Conservation (phyloP, 768 basidiomycete genomes). For the Russula sp. region DNA sequence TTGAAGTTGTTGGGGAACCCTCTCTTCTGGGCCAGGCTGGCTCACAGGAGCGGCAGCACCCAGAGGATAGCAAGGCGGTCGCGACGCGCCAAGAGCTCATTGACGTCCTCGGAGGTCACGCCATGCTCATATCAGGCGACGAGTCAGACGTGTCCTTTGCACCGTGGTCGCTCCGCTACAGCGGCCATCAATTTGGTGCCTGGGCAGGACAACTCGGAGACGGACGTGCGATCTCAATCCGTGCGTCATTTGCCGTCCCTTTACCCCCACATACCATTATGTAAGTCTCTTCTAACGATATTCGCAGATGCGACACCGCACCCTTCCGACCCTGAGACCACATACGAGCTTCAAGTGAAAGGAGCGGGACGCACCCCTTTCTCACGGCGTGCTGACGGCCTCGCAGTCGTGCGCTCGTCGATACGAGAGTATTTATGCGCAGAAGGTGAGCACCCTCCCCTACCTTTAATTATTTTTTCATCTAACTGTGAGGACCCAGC, state of each 20-base stretch:
- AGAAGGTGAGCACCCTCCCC: slow-evolving; percentile 54
- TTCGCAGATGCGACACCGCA: slow-evolving; percentile 70
- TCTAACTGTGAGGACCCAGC: slow-evolving; percentile 33
- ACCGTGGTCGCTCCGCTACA: slow-evolving; percentile 86
- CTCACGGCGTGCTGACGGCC: slow-evolving; percentile 85
- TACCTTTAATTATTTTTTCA: background rate
- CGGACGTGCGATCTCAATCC: slow-evolving; percentile 87
- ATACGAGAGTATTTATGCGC: slow-evolving; percentile 91
- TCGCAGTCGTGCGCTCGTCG: slow-evolving; percentile 92
- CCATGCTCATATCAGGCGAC: slow-evolving; percentile 51
- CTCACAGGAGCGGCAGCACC: slow-evolving; percentile 27
- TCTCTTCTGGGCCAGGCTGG: slow-evolving; percentile 35
- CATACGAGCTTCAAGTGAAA: slow-evolving; percentile 89
- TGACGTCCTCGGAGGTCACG: slow-evolving; percentile 76
- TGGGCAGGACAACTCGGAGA: slow-evolving; percentile 97
- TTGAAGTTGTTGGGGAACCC: slow-evolving; percentile 58
- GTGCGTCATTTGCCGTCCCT: slow-evolving; percentile 33
- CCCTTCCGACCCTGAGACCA: slow-evolving; percentile 45
- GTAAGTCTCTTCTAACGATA: background rate
- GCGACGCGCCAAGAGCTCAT: slow-evolving; percentile 63
- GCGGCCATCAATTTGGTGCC: slow-evolving; percentile 82
- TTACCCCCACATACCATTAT: background rate
- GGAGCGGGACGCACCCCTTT: slow-evolving; percentile 94
- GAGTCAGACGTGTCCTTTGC: slow-evolving; percentile 34
- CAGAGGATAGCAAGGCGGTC: slow-evolving; percentile 32